Evolutionary conservation across 805 yeast species (phyloP).

Genomic region (Jamesozyma spencerorum): DNA sequence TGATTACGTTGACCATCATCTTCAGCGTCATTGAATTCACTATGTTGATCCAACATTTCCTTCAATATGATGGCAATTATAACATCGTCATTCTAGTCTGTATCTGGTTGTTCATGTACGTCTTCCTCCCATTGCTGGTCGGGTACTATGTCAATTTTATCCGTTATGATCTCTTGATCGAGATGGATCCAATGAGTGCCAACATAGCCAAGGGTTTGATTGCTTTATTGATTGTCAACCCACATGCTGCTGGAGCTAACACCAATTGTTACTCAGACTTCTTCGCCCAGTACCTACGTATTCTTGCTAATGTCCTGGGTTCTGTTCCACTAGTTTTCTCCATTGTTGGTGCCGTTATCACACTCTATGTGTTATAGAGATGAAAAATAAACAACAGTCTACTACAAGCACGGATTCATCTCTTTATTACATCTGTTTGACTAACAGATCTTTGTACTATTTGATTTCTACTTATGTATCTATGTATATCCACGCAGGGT

Average conservation of each 20-base stretch:
- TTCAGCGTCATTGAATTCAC: constrained; percentile 18
- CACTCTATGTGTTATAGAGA: constrained; percentile 2
- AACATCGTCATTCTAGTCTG: constrained; percentile 1
- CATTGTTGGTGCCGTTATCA: constrained; percentile 3
- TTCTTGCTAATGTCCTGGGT: constrained; percentile 1
- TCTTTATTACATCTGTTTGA: too few relatives aligned
- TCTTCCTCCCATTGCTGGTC: constrained; percentile 15
- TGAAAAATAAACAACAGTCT: too few relatives aligned
- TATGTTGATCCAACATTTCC: neutral
- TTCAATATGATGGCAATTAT: constrained; percentile 1
- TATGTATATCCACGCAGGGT: too few relatives aligned
- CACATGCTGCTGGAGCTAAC: neutral
- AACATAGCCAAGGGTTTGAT: constrained; percentile 20
- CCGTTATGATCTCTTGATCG: constrained; percentile 22
- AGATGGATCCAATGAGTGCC: constrained; percentile 26
- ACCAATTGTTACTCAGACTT: constrained; percentile 5
- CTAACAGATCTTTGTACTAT: too few relatives aligned
- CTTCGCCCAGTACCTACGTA: neutral
- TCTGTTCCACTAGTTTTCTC: constrained; percentile 4
- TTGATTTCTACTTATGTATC: too few relatives aligned
- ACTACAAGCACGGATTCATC: too few relatives aligned
- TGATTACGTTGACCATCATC: constrained; percentile 15
- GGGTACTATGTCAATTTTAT: constrained; percentile 26
- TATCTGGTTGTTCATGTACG: constrained; percentile 14
- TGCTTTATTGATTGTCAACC: constrained; percentile 12